These are phyloP conservation scores for Ascodesmis nigricans DNA, from an alignment of 495 filamentous ascomycete species.

Conservation along the genomic window DNA sequence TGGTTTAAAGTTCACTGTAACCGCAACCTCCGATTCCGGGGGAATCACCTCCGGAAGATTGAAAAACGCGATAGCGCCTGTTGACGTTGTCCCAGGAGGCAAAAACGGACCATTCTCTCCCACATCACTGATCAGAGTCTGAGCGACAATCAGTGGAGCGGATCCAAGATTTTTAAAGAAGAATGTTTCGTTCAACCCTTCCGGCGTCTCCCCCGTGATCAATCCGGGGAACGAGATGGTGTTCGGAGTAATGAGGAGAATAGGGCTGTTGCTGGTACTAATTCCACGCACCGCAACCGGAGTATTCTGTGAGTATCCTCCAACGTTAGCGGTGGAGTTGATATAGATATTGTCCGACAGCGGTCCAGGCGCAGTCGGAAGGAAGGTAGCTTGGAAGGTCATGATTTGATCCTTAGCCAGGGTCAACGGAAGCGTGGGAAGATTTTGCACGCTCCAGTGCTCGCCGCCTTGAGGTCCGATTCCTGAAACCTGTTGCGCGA, in stretches of 20 bases:
- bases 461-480: slow-evolving; percentile 20
- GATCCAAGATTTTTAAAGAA: slow-evolving; percentile 24
- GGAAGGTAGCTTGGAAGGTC: slow-evolving; percentile 25
- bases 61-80: slow-evolving; percentile 26
- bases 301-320: slow-evolving; percentile 11
- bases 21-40: slow-evolving; percentile 17
- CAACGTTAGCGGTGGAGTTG: slow-evolving; percentile 18
- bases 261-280: slow-evolving; percentile 10
- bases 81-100: slow-evolving; percentile 21
- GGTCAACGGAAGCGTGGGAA: slow-evolving; percentile 22
- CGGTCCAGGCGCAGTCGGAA: slow-evolving; percentile 20
- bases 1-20: slow-evolving; percentile 26
- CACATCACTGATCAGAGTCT: slow-evolving; percentile 22
- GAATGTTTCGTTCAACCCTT: slow-evolving; percentile 18
- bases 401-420: slow-evolving; percentile 24
- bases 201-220: slow-evolving; percentile 10
- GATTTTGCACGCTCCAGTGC: slow-evolving; percentile 22
- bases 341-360: slow-evolving; percentile 23
- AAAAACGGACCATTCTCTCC: slow-evolving; percentile 24
- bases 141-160: slow-evolving; percentile 20
- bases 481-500: slow-evolving; percentile 17
- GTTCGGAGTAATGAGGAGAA: slow-evolving; percentile 15
- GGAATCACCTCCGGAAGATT: slow-evolving; percentile 23
- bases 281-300: slow-evolving; percentile 17
- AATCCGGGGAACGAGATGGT: slow-evolving; percentile 20